phyloP scores from a whole-genome alignment of 2,329 filamentous ascomycete genomes.

The Diaporthe vaccinii region DNA sequence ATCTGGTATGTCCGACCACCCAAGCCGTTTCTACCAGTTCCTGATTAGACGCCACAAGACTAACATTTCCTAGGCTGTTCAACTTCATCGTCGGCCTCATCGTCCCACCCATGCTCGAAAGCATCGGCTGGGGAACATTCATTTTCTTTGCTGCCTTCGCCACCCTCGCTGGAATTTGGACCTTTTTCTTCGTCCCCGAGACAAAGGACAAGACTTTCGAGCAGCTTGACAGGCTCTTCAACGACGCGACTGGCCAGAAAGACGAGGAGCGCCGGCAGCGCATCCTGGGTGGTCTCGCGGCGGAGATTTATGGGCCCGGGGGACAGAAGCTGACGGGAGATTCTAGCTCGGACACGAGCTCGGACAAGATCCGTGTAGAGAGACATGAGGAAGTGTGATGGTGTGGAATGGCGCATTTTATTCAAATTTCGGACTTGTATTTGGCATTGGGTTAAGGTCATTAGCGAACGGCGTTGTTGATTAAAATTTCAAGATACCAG shows the following conservation, averaged over 20 bases:
- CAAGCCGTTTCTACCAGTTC: no score
- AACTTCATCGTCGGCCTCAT: constrained; percentile 54
- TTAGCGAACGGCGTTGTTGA: constrained; percentile 7
- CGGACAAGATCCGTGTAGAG: not conserved
- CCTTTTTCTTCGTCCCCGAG: constrained; percentile 70
- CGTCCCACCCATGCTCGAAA: constrained; percentile 38
- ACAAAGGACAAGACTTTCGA: constrained; percentile 62
- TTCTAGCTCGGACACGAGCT: constrained; percentile 17
- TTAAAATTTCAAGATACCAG: constrained; percentile 1
- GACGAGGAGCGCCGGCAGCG: constrained; percentile 29
- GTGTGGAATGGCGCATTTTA: no score
- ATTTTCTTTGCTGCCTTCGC: constrained; percentile 70
- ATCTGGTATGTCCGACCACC: constrained; percentile 46
- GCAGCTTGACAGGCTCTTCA: constrained; percentile 68
- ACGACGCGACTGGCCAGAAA: constrained; percentile 13
- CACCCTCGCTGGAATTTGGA: constrained; percentile 65
- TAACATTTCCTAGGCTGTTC: constrained; percentile 49
- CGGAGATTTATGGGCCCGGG: not conserved
- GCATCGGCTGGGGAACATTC: constrained; percentile 68
- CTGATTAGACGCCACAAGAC: no score
- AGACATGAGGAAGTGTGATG: constrained; percentile 18
- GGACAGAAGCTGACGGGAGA: constrained; percentile 2
- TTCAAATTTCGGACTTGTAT: not conserved
- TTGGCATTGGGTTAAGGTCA: not conserved
- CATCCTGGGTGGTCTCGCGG: constrained; percentile 12